Evolutionary conservation across 2,329 filamentous ascomycete species (phyloP).

Genomic region (Fusarium nisikadoi): DNA sequence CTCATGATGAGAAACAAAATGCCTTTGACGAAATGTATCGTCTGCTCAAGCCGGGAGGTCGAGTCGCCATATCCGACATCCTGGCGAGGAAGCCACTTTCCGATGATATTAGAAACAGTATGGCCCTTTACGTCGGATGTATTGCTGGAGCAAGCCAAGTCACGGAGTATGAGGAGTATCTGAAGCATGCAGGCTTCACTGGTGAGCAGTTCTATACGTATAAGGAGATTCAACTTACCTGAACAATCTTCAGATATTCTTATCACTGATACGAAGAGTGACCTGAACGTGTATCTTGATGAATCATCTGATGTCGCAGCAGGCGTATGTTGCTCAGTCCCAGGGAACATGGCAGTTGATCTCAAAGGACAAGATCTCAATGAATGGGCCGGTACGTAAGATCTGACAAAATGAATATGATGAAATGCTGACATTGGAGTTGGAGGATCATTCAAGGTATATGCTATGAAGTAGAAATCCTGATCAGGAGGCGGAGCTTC

Average conservation of each 20-base stretch:
- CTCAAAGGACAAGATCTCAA: not conserved
- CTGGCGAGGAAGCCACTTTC: conserved; percentile 62
- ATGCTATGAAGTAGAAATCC: not conserved
- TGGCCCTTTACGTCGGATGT: conserved; percentile 69
- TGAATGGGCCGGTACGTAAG: not conserved
- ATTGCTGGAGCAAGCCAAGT: conserved; percentile 66
- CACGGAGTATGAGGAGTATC: conserved; percentile 61
- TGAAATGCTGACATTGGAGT: not conserved
- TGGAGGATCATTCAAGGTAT: not conserved
- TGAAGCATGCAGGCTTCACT: conserved; percentile 61
- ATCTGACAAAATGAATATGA: fast-evolving
- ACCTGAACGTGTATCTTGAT: not conserved
- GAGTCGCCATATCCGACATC: conserved; percentile 70
- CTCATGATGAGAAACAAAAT: conserved; percentile 59
- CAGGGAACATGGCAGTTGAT: not conserved
- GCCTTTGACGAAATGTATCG: conserved; percentile 69
- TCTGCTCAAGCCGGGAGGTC: conserved; percentile 65
- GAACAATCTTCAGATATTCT: not conserved
- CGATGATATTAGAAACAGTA: conserved; percentile 57
- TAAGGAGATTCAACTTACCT: fast-evolving
- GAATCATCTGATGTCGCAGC: too few relatives aligned
- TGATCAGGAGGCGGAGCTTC: not conserved
- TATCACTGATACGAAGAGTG: not conserved
- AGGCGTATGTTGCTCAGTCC: not conserved
- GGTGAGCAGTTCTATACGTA: conserved; percentile 44